These are phyloP conservation scores for Aphanomyces euteiches DNA, from an alignment of 352 stramenopile species.

Conservation along the genomic window DNA sequence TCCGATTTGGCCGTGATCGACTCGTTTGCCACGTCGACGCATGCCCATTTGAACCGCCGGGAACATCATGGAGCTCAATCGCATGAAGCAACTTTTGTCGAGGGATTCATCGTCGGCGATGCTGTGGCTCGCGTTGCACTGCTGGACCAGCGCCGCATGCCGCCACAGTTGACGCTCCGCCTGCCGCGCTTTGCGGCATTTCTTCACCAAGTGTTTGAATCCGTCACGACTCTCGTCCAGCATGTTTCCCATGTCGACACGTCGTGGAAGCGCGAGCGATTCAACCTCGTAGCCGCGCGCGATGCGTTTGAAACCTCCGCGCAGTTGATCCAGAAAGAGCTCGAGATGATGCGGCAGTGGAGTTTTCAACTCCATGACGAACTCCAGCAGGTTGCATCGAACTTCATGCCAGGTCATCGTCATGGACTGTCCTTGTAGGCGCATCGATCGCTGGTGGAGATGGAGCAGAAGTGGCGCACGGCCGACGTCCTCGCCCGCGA, in stretches of 20 bases:
- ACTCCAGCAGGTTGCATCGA: constrained; percentile 10
- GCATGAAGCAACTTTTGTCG: constrained; percentile 31
- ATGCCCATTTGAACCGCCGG: constrained; percentile 3
- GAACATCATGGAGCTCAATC: constrained; percentile 20
- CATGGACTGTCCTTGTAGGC: constrained; percentile 1
- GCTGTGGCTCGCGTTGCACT: constrained; percentile 32
- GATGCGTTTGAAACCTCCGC: constrained; percentile 38
- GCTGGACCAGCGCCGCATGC: constrained; percentile 19
- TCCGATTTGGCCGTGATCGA: constrained; percentile 27
- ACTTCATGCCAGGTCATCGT: neutral
- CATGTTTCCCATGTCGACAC: constrained; percentile 30
- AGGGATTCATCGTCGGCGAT: constrained; percentile 41
- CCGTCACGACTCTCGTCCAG: neutral
- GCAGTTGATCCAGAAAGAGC: constrained; percentile 38
- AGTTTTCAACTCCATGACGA: constrained; percentile 28
- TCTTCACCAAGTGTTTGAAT: constrained; percentile 6
- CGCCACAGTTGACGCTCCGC: constrained; percentile 6
- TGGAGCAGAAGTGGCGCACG: constrained; percentile 6
- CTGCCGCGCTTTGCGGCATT: constrained; percentile 16
- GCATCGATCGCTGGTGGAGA: neutral
- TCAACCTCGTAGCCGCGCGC: constrained; percentile 37
- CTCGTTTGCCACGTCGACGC: constrained; percentile 9
- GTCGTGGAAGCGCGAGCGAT: constrained; percentile 44
- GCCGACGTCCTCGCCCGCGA: neutral
- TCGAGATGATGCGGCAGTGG: constrained; percentile 40